Base-by-base conservation (phyloP, 75 land plant genomes). In the Adiantum capillusveneris region DNA sequence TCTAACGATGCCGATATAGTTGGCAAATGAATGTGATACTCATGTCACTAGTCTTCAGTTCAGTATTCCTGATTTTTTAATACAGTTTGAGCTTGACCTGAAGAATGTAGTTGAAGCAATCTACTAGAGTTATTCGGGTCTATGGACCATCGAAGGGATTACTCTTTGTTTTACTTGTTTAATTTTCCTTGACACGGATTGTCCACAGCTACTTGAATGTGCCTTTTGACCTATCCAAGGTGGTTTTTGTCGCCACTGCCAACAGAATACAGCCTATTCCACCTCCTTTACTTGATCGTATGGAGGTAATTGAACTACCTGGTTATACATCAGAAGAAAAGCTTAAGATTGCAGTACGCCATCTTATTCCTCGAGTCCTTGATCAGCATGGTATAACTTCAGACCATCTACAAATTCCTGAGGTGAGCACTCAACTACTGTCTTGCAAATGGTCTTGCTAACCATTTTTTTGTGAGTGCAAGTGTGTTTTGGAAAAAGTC, bases 271-370 rank as follows among this genome's bases (percentile, higher is more conserved):
- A 84, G 52, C 84, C 81, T 19, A 90, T 94, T 65, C 86, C 99
- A 66, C 87, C 94, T 1, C 83, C 99, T 26, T 80, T 94, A n/a
- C 58, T 86, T 49, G 99, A 94, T 67, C 76, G 99, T 43, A 89
- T 94, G 99, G 99, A 94, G 68, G 89, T 90, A 39, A 90, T 94
- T 59, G 91, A 88, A 57, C 75, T 94, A 52, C 90, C 99, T 63
- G 99, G 99, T 11, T 94, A 94, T 63, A 86, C 94, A 53, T 79
- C 79, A 29, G 99, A 90, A 31, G 99, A 94, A 64, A 94, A 94
- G 64, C 79, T 86, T 24, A 73, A 62, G 42, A 94, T 94, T 22
- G 96, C 99, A 0, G 81, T 94, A 85, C 73, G 67, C 21, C 88
- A 94, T 86, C 78, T 94, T 25, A 80, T 94, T 19, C 99, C 99